Conservation (phyloP, 1,139 yeast species). For the Taphrina sp. region DNA sequence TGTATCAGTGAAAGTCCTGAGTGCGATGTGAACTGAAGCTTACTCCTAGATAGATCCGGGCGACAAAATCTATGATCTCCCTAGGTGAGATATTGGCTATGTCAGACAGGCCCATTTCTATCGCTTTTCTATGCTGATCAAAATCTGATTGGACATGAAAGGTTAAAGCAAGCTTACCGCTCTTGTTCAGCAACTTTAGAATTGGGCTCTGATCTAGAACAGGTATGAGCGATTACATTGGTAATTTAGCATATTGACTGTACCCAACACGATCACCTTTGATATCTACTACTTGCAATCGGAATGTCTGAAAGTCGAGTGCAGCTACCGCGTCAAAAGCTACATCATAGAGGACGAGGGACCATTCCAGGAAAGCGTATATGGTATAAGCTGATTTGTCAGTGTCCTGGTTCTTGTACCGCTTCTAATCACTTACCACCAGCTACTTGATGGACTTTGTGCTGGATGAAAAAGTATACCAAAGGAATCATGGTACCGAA, state of each 20-base stretch:
- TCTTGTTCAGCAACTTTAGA: not conserved
- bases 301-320: constrained; percentile 62
- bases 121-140: constrained; percentile 10
- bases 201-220: not conserved
- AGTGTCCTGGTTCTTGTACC: too few species aligned
- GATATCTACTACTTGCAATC: constrained; percentile 49
- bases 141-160: not conserved
- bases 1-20: constrained; percentile 36
- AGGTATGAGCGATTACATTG: constrained; percentile 10
- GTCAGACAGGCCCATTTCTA: constrained; percentile 10
- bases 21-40: constrained; percentile 3
- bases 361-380: constrained; percentile 95
- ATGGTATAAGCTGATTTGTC: constrained; percentile 81
- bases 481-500: constrained; percentile 74
- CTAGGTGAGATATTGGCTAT: not conserved
- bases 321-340: constrained; percentile 80
- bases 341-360: constrained; percentile 74
- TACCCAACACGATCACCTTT: constrained; percentile 40
- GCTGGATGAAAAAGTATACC: constrained; percentile 86
- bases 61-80: constrained; percentile 34
- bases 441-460: constrained; percentile 77
- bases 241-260: constrained; percentile 23
- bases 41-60: constrained; percentile 37
- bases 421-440: constrained; percentile 59
- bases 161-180: not conserved